Evolutionary conservation across 257 asterid genomes (phyloP), one percentile per base, ranked within the genome.

Genomic region (Fraxinus pennsylvanica): DNA sequence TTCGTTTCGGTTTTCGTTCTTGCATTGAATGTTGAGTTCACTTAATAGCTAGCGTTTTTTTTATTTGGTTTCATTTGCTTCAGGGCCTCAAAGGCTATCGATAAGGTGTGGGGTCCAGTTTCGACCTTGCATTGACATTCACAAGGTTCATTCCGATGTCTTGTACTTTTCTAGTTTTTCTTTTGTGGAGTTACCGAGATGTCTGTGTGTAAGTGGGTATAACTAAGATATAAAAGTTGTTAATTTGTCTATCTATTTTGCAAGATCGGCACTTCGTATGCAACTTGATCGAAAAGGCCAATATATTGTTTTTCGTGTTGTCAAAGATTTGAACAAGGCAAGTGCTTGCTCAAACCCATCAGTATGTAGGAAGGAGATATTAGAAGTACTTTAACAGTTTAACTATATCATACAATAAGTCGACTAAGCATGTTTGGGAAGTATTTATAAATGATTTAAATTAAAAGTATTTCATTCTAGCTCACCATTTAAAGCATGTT

Each of bases 101-200:
- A 43, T 91, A 68, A 84, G 47, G 79, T 89, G 96, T 80, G 91
- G 91, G 14, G 96, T 93, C 75, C 83, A 32, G 70, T 93, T 95
- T 89, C 94, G 98, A 72, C 99, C 99, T 76, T 95, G 99, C 90
- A 95, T 95, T 71, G 99, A 95, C 84, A 91, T 95, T 85, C 99
- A 93, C 91, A 89, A 92, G 98, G 99, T 95, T 79, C 45, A 78
- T 54, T 79, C 45, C 68, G n/a, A 19, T 78, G 52, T 76, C 72
- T 76, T 63, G 25, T 70, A 38, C 6, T 32, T 47, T 36, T 50
- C 32, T n/a, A 3, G 41, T 54, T 63, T 47, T 69, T 61, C 47
- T 68, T 59, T 78, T 8, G 33, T 13, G 35, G 67, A 29, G 13
- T 15, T 22, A 12, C 45, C 3, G 33, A 41, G 52, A n/a, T 35